These are phyloP conservation scores for Hypericum androsaemum DNA, from an alignment of 345 rosid species.

Conservation along the genomic window DNA sequence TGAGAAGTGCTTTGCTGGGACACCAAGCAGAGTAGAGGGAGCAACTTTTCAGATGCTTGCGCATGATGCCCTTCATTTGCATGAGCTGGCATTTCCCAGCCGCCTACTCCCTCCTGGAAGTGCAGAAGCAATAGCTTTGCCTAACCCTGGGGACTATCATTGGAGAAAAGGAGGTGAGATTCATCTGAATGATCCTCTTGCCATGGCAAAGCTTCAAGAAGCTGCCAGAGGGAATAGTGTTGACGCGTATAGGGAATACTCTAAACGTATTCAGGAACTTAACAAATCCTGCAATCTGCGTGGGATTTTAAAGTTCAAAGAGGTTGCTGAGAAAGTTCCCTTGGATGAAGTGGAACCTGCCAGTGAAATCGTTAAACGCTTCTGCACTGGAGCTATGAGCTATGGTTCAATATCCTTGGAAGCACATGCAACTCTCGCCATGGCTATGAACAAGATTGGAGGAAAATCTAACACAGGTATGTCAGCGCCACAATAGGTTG, in stretches of 20 bases:
- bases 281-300: conserved; percentile 91
- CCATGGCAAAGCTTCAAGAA: conserved; percentile 90
- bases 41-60: conserved; percentile 99
- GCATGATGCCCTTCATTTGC: conserved; percentile 68
- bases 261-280: conserved; percentile 78
- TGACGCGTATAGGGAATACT: conserved; percentile 90
- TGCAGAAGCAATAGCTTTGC: conserved; percentile 86
- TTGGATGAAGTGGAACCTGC: conserved; percentile 90
- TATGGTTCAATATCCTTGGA: conserved; percentile 97
- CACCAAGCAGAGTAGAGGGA: conserved; percentile 98
- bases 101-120: conserved; percentile 75
- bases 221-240: conserved; percentile 88
- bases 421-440: conserved; percentile 81
- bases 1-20: conserved; percentile 93
- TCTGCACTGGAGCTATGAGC: conserved; percentile 99
- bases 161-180: conserved; percentile 97
- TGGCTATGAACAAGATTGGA: conserved; percentile 90
- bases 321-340: conserved; percentile 46
- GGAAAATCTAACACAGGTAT: conserved; percentile 99
- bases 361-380: conserved; percentile 94
- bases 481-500: background rate
- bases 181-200: conserved; percentile 97
- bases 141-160: conserved; percentile 96
- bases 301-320: conserved; percentile 84
- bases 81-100: conserved; percentile 80